Conservation (phyloP, 495 filamentous ascomycete genomes). For the Annulohypoxylon stygium region DNA sequence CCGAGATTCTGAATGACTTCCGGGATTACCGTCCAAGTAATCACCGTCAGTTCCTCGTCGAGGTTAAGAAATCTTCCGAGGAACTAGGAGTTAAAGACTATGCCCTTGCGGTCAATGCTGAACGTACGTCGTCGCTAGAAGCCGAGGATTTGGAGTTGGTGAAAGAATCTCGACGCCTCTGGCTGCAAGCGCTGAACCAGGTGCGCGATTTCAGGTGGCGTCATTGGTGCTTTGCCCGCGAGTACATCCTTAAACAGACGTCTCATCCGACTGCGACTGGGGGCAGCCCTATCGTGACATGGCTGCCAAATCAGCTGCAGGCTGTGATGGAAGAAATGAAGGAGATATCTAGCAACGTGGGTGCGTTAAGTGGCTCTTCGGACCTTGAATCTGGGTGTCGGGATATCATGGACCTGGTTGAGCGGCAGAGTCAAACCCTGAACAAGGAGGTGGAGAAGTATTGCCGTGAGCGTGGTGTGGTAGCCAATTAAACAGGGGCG, state of each 20-base stretch:
- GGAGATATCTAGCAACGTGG: conserved; percentile 67
- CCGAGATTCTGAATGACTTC: conserved; percentile 87
- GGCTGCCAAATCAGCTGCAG: conserved; percentile 86
- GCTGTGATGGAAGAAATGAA: conserved; percentile 83
- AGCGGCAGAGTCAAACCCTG: conserved; percentile 76
- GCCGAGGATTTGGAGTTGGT: conserved; percentile 44
- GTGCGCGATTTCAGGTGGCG: conserved; percentile 93
- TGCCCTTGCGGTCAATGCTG: conserved; percentile 66
- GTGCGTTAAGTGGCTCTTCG: conserved; percentile 53
- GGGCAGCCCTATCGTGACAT: conserved; percentile 91
- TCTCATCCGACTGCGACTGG: conserved; percentile 89
- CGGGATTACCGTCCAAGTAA: conserved; percentile 85
- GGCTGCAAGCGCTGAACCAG: conserved; percentile 80
- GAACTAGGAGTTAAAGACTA: conserved; percentile 71
- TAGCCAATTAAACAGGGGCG: background rate
- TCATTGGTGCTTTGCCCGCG: conserved; percentile 93
- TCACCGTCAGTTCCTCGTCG: conserved; percentile 84
- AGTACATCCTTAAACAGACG: conserved; percentile 90
- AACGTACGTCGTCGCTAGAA: conserved; percentile 43
- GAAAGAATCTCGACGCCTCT: conserved; percentile 65
- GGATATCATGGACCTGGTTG: conserved; percentile 78
- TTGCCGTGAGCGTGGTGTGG: conserved; percentile 76
- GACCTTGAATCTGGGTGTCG: conserved; percentile 53
- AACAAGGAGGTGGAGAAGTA: conserved; percentile 84
- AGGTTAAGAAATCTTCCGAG: conserved; percentile 70